Percentiles rank a stretch among this genome's conserved stretches.
Conservation (phyloP, 2,329 filamentous ascomycete species). For the Myotisia sp. region DNA sequence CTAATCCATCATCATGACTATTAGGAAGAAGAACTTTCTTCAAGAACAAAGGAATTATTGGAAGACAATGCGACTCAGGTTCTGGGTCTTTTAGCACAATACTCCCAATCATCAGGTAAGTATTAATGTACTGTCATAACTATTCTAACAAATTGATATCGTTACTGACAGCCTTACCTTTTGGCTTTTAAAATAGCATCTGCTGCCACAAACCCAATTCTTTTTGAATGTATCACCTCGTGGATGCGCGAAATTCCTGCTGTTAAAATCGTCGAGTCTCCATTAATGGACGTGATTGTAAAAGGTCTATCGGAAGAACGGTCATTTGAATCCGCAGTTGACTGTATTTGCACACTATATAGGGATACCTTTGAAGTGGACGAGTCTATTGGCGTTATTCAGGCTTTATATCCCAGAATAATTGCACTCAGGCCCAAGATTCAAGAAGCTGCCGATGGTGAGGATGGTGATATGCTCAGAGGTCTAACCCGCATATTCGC, state of each 20-base stretch:
- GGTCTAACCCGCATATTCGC: slow-evolving; percentile 80
- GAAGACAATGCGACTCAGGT: slow-evolving; percentile 83
- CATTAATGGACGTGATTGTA: slow-evolving; percentile 68
- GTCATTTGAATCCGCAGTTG: slow-evolving; percentile 75
- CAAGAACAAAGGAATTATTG: slow-evolving; percentile 76
- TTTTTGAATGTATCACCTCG: slow-evolving; percentile 90
- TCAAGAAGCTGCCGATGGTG: slow-evolving; percentile 56
- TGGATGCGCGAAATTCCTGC: slow-evolving; percentile 92
- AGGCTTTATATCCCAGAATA: slow-evolving; percentile 66
- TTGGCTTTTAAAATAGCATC: slow-evolving; percentile 38
- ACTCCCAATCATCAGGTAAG: slow-evolving; percentile 77
- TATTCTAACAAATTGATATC: neutral
- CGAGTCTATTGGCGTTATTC: slow-evolving; percentile 69
- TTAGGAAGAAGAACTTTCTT: slow-evolving; percentile 87
- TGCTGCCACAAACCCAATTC: slow-evolving; percentile 71
- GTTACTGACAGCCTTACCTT: neutral
- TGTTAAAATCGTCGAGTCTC: slow-evolving; percentile 66
- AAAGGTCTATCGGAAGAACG: slow-evolving; percentile 55
- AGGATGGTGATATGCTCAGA: slow-evolving; percentile 75
- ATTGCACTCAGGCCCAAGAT: slow-evolving; percentile 66
- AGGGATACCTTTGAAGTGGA: slow-evolving; percentile 88
- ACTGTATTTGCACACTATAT: slow-evolving; percentile 85
- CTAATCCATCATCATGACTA: slow-evolving; percentile 36
- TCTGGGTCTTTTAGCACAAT: slow-evolving; percentile 72
- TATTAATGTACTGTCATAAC: slow-evolving; percentile 4